Conservation (phyloP, 2,329 filamentous ascomycete genomes). For the Bipolaris victoriae region DNA sequence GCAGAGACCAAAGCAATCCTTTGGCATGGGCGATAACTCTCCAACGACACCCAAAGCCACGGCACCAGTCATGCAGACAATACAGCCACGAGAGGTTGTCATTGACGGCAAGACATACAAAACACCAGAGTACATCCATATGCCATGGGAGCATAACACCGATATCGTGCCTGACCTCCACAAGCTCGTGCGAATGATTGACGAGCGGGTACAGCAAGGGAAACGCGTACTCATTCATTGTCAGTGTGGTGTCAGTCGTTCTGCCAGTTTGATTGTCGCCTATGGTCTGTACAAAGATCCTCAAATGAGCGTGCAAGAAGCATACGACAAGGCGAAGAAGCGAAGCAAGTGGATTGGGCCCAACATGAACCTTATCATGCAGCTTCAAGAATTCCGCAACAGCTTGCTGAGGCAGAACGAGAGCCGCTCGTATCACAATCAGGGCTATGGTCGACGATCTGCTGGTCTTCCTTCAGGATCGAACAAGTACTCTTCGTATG, state of each 20-base stretch:
- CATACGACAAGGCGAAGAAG: conserved; percentile 79
- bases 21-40: conserved; percentile 44
- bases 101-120: conserved; percentile 39
- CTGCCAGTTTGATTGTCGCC: conserved; percentile 83
- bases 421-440: conserved; percentile 38
- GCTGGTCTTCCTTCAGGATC: conserved; percentile 38
- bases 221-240: conserved; percentile 85
- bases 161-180: conserved; percentile 81
- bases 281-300: conserved; percentile 83
- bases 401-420: conserved; percentile 52
- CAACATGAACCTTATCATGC: conserved; percentile 92
- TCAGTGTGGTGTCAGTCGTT: conserved; percentile 84
- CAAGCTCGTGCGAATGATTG: conserved; percentile 76
- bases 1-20: conserved; percentile 32
- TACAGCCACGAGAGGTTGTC: conserved; percentile 32
- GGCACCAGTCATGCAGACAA: conserved; percentile 49
- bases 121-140: conserved; percentile 82
- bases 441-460: conserved; percentile 43
- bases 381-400: conserved; percentile 75
- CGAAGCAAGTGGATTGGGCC: conserved; percentile 88
- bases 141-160: conserved; percentile 88
- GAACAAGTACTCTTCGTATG: conserved; percentile 44
- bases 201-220: conserved; percentile 71
- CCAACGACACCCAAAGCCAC: conserved; percentile 62
- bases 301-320: conserved; percentile 77